Conservation (phyloP, 2,329 filamentous ascomycete species). For the Beauveria rudraprayagi region DNA sequence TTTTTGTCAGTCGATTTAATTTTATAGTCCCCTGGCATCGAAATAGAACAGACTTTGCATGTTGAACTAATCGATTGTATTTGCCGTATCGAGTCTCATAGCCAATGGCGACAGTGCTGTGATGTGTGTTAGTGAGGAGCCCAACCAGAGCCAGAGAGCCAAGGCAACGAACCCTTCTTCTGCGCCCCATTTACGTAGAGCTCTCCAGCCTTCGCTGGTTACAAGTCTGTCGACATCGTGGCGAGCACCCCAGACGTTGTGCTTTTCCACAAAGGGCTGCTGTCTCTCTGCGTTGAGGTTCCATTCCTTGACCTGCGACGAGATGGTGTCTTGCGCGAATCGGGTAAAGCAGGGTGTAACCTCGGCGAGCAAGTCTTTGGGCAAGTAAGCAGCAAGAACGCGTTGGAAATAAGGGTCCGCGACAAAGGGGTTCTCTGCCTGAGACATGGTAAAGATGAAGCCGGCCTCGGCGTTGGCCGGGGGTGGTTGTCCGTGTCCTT, state of each 20-base stretch:
- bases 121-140: background rate
- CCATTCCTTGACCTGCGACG: slow-evolving; percentile 10
- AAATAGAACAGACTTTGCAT: slow-evolving; percentile 2
- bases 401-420: slow-evolving; percentile 8
- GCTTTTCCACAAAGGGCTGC: slow-evolving; percentile 12
- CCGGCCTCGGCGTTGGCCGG: slow-evolving; percentile 7
- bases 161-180: slow-evolving; percentile 10
- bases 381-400: background rate
- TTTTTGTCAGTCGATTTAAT: too few relatives aligned
- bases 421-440: slow-evolving; percentile 2
- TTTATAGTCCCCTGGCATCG: background rate
- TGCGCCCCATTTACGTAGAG: slow-evolving; percentile 10
- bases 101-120: slow-evolving; percentile 9
- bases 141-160: too few relatives aligned
- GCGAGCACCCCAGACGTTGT: slow-evolving; percentile 11
- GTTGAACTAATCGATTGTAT: slow-evolving; percentile 11
- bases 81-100: slow-evolving; percentile 7
- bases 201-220: slow-evolving; percentile 12
- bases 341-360: background rate
- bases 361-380: background rate
- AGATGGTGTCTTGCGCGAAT: slow-evolving; percentile 1
- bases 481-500: background rate
- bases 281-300: slow-evolving; percentile 10
- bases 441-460: slow-evolving; percentile 10
- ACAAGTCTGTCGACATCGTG: slow-evolving; percentile 12